phyloP scores from a whole-genome alignment of 306 rosid genomes.

The Benincasa hispida region DNA sequence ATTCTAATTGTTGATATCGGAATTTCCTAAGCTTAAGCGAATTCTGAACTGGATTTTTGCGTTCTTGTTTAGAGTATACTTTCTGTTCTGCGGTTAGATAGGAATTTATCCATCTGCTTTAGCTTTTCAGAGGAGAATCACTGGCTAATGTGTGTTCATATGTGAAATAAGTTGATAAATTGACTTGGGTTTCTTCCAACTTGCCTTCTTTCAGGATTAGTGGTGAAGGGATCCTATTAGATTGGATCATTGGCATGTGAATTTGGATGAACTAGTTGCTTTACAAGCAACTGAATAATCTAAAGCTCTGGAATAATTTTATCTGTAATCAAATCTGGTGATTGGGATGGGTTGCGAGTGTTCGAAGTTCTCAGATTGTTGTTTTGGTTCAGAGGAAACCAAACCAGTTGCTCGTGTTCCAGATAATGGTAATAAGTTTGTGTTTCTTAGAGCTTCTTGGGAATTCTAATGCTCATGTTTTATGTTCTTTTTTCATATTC shows the following conservation, averaged over 20 bases:
- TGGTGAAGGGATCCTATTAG: neutral
- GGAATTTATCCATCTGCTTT: neutral
- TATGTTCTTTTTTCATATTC: slow-evolving; percentile 15
- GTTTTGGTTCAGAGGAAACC: slow-evolving; percentile 5
- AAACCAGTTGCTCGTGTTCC: slow-evolving; percentile 12
- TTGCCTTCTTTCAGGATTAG: neutral
- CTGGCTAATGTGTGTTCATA: neutral
- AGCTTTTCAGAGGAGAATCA: neutral
- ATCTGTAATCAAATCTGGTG: neutral
- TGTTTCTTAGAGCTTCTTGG: neutral
- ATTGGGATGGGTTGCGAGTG: slow-evolving; percentile 3
- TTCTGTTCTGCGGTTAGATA: neutral
- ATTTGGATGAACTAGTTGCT: slow-evolving; percentile 8
- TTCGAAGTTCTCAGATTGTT: slow-evolving; percentile 1
- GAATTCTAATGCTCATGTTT: slow-evolving; percentile 10
- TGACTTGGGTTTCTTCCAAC: neutral
- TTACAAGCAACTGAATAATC: neutral
- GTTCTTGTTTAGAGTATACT: neutral
- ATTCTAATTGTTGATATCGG: neutral
- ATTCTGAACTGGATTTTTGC: neutral
- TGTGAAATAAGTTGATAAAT: neutral
- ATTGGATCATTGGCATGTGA: slow-evolving; percentile 4
- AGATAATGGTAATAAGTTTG: slow-evolving; percentile 32
- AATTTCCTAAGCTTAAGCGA: neutral
- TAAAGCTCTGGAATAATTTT: neutral